Percentiles rank a stretch among this genome's conserved stretches.
phyloP scores from a whole-genome alignment of 805 yeast species.

The Sungouiozyma ichnusensis region DNA sequence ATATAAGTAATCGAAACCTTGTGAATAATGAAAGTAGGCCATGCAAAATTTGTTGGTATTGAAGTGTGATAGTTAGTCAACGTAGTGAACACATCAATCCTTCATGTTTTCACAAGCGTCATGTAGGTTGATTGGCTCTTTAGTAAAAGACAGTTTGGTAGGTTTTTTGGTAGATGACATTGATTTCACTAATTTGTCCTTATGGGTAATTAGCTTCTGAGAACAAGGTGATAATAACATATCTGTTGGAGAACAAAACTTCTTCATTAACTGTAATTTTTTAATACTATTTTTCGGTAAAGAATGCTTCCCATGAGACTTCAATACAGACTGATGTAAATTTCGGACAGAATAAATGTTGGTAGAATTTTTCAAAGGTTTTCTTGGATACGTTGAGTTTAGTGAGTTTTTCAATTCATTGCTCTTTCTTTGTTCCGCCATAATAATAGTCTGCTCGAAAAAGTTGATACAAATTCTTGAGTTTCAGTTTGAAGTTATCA shows the following conservation, averaged over 20 bases:
- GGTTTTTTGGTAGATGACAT: conserved; percentile 5
- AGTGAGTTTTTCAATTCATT: neutral
- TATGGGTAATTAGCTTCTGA: conserved; percentile 36
- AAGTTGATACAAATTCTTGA: no score
- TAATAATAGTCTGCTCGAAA: neutral
- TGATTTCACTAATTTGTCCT: neutral
- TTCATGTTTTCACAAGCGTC: neutral
- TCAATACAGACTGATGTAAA: neutral
- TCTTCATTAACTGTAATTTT: conserved; percentile 9
- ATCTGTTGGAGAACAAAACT: conserved; percentile 48
- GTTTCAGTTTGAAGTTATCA: no score
- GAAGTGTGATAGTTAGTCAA: neutral
- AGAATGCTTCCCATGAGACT: neutral
- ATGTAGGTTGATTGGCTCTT: neutral
- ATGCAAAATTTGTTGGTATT: neutral
- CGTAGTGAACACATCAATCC: neutral
- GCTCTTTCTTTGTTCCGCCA: neutral
- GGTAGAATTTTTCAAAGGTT: neutral
- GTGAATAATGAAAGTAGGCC: conserved; percentile 1
- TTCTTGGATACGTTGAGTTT: neutral
- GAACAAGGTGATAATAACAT: conserved; percentile 49
- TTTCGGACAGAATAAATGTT: neutral
- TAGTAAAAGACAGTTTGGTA: conserved; percentile 7
- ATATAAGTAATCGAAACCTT: neutral
- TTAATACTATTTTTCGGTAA: conserved; percentile 5